Conservation (phyloP, 2,329 filamentous ascomycete genomes). For the Scedosporium dehoogii region DNA sequence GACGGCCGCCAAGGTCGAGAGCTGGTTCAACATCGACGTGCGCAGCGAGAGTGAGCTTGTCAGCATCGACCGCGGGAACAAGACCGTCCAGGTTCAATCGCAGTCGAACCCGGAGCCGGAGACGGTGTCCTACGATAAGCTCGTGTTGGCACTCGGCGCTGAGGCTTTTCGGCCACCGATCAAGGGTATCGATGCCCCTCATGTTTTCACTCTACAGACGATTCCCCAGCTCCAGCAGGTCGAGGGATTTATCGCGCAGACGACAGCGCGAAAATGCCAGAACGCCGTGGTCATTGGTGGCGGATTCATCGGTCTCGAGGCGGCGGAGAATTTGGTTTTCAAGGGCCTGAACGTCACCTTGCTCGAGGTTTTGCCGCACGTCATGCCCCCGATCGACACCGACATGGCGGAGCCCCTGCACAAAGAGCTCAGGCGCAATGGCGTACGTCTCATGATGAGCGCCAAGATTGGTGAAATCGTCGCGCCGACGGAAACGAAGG, state of each 20-base stretch:
- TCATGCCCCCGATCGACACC: not conserved
- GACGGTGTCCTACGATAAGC: not conserved
- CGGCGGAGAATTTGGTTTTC: not conserved
- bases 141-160: not conserved
- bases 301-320: not conserved
- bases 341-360: not conserved
- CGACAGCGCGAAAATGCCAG: not conserved
- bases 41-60: not conserved
- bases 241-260: not conserved
- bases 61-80: not conserved
- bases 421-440: not conserved
- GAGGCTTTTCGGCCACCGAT: not conserved
- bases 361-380: not conserved
- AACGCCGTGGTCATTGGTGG: not conserved
- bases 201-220: not conserved
- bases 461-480: not conserved
- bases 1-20: not conserved
- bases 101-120: not conserved
- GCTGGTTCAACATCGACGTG: not conserved
- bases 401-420: not conserved
- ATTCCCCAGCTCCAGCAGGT: not conserved
- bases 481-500: not conserved
- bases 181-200: not conserved
- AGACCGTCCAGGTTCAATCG: not conserved
- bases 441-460: not conserved